These are phyloP conservation scores for Artemisia argyi DNA, from an alignment of 129 eudicot genomes.

Conservation along the genomic window DNA sequence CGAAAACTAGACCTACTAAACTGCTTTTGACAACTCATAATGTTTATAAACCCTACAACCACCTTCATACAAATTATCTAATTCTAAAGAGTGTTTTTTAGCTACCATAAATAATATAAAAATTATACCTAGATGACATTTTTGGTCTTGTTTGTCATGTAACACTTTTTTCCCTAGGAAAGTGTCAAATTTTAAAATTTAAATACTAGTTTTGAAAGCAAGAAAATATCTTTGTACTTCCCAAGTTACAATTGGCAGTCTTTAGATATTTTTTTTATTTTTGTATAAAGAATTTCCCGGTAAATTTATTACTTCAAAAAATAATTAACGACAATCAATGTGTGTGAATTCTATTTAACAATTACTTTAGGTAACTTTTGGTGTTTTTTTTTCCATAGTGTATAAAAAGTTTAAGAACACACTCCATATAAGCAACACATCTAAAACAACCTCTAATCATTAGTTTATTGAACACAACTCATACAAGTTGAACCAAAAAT, in stretches of 20 bases:
- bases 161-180: conserved; percentile 7
- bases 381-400: too few species aligned
- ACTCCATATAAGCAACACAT: too few species aligned
- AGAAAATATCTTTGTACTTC: background rate
- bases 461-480: too few species aligned
- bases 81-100: conserved; percentile 29
- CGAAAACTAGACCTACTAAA: conserved; percentile 35
- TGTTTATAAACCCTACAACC: conserved; percentile 35
- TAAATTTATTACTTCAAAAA: too few species aligned
- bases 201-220: background rate
- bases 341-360: too few species aligned
- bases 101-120: conserved; percentile 17
- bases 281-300: too few species aligned
- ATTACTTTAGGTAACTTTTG: too few species aligned
- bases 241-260: background rate
- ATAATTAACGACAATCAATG: too few species aligned
- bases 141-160: conserved; percentile 30
- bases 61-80: conserved; percentile 33
- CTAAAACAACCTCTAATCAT: too few species aligned
- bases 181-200: conserved; percentile 1
- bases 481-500: too few species aligned
- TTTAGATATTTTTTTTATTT: background rate
- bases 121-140: conserved; percentile 20
- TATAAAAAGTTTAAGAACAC: too few species aligned
- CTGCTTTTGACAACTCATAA: conserved; percentile 36